Base-by-base conservation (phyloP, 345 rosid species). In the Corymbia maculata region DNA sequence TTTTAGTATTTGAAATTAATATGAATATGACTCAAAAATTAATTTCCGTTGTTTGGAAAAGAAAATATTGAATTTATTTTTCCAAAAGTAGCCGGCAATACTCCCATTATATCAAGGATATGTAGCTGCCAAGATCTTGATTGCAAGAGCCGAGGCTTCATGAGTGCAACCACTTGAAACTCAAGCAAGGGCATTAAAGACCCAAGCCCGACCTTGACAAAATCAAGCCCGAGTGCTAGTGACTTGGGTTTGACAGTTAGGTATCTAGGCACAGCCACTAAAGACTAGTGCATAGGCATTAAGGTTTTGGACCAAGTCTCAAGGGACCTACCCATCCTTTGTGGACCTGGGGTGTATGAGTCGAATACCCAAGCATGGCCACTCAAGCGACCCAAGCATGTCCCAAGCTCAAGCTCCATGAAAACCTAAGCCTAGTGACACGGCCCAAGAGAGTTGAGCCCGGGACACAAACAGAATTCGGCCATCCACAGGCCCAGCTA, bases 321-420 rank as follows among this genome's bases (percentile, higher is more conserved):
- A 50, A 50, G 13, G 4, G 8, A 61, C 68, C 1, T 61, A 3
- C 28, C 36, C 70, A 64, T 64, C 70, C 17, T 30, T 64, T 64
- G 36, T 64, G 36, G 5, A 6, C 68, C 3, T 26, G 2, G 28
- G 14, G 28, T 30, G 26, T 0, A 61, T 1, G 15, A 26, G 30
- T 6, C 1, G 1, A 59, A 14, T 11, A 50, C 51, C 12, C 12
- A 9, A 12, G 51, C 51, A 59, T 59, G 15, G 4, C 9, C 17
- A 13, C 70, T 6, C 2, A 13, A 0, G 36, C 3, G 70, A 28
- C 36, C 36, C 0, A 1, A 2, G 4, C 70, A 64, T 28, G 9
- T n/a, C 36, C 36, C 30, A 4, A 28, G 0, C 70, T n/a, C 36
- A 26, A 59, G 30, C 30, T 24, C 14, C 24, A 26, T 28, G 1